These are phyloP conservation scores for Syncephalis plumigaleata DNA, from an alignment of 371 early-diverging fungal genomes.

Conservation along the genomic window DNA sequence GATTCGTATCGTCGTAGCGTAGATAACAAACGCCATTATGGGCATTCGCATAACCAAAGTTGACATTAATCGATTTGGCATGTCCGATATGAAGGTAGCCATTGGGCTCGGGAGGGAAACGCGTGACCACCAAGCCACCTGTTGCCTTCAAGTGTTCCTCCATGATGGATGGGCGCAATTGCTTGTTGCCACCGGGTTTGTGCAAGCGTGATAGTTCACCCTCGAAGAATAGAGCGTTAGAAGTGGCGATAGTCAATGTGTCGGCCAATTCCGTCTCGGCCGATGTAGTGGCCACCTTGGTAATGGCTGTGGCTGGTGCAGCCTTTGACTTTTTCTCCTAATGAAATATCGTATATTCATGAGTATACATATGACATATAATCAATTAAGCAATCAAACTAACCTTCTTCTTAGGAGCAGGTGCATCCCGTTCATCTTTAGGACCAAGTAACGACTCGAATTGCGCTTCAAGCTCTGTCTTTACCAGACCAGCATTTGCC, in stretches of 20 bases:
- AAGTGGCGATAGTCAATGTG: not conserved
- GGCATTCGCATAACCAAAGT: conserved; percentile 94
- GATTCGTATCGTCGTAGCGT: conserved; percentile 99
- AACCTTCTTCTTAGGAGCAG: conserved; percentile 37
- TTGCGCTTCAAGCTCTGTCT: conserved; percentile 72
- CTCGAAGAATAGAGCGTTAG: conserved; percentile 48
- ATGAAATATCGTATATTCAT: too few relatives aligned
- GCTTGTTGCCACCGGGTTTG: conserved; percentile 95
- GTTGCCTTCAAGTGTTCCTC: conserved; percentile 88
- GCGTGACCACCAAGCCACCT: conserved; percentile 88
- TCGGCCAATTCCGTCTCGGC: not conserved
- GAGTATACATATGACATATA: too few relatives aligned
- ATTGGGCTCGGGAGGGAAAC: conserved; percentile 99
- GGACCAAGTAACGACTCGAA: conserved; percentile 74
- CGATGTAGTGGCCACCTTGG: not conserved
- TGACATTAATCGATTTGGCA: conserved; percentile 99
- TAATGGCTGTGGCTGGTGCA: conserved; percentile 5
- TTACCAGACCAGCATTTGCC: conserved; percentile 78
- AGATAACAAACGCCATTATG: conserved; percentile 88
- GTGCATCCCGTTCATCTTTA: conserved; percentile 85
- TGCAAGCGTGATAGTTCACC: conserved; percentile 89
- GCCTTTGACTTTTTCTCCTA: conserved; percentile 14
- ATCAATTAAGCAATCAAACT: too few relatives aligned
- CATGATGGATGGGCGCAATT: conserved; percentile 85
- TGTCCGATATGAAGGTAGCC: conserved; percentile 99